These are phyloP conservation scores for Globisporangium rhizosaccharum DNA, from an alignment of 352 stramenopile species.

Conservation along the genomic window DNA sequence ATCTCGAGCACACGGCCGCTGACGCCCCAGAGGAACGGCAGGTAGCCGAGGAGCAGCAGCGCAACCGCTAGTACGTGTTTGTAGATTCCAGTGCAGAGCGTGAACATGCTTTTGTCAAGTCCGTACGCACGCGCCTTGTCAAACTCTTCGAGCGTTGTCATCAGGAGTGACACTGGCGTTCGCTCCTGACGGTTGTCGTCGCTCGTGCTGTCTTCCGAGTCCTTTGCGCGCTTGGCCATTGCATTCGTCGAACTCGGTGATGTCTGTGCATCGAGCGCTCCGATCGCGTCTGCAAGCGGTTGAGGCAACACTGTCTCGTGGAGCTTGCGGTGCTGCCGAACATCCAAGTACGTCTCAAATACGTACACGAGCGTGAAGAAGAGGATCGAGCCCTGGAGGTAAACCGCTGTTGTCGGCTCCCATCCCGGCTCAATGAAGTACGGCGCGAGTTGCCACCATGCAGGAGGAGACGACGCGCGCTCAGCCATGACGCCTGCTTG, in stretches of 20 bases:
- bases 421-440: constrained; percentile 56
- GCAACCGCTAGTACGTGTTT: constrained; percentile 70
- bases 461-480: background rate
- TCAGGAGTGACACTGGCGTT: constrained; percentile 54
- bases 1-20: constrained; percentile 50
- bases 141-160: constrained; percentile 89
- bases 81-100: constrained; percentile 88
- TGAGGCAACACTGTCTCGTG: constrained; percentile 66
- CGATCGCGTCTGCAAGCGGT: constrained; percentile 46
- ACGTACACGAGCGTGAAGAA: constrained; percentile 90
- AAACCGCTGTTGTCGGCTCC: constrained; percentile 40
- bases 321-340: constrained; percentile 89
- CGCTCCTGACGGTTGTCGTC: constrained; percentile 14
- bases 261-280: constrained; percentile 67
- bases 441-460: constrained; percentile 14
- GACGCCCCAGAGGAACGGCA: constrained; percentile 92
- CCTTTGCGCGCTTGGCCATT: constrained; percentile 8
- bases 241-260: constrained; percentile 19
- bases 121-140: constrained; percentile 91
- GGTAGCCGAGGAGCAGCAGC: constrained; percentile 89
- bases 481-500: too few species aligned
- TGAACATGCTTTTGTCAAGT: constrained; percentile 95
- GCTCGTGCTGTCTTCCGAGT: constrained; percentile 29
- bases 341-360: constrained; percentile 92
- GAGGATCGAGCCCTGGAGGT: constrained; percentile 66